Base-by-base conservation (phyloP, 148 eudicot species). In the Rhododendron henanense region DNA sequence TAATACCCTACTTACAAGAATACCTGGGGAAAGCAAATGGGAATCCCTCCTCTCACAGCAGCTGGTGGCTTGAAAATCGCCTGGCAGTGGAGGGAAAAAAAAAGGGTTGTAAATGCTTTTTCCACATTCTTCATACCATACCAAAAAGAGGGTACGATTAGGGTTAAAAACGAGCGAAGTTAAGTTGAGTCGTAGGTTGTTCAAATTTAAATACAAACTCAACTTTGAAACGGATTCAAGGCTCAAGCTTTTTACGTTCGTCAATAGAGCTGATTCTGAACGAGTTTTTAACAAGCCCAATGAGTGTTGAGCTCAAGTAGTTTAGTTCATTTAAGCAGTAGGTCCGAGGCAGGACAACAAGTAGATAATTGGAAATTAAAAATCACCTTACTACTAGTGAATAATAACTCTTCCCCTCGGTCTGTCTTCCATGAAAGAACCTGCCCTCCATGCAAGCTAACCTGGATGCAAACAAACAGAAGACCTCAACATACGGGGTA, bases 1-100 rank as follows among this genome's bases (percentile, higher is more conserved):
- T 8, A 23, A 4, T 65, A 2, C 55, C 13, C n/a, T 41, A n/a
- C 7, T 4, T 35, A 81, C 39, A n/a, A 18, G 41, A 48, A 5
- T 94, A 96, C 98, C 98, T 96, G 96, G 55, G 98, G 98, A 84
- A 96, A 96, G 87, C 98, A 94, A 77, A 96, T 94, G n/a, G 96
- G 93, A 89, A 96, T 94, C 61, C 98, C 98, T 84, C 96, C 98
- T 87, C 98, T 89, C 65, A 96, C 90, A 61, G 94, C 91, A 77
- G 86, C 57, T 76, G 98, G 95, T 55, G 96, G 94, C 88, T 92
- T 96, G 85, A 86, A 94, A 59, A 69, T 89, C 73, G 99, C 98
- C 99, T 96, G 86, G 53, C 48, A 86, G 1, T 21, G 5, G 51
- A 75, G 61, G 51, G 83, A 78, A 13, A 37, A 19, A 21, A 67